These are phyloP conservation scores for Mycena galopus DNA, from an alignment of 768 basidiomycete genomes.

Conservation along the genomic window DNA sequence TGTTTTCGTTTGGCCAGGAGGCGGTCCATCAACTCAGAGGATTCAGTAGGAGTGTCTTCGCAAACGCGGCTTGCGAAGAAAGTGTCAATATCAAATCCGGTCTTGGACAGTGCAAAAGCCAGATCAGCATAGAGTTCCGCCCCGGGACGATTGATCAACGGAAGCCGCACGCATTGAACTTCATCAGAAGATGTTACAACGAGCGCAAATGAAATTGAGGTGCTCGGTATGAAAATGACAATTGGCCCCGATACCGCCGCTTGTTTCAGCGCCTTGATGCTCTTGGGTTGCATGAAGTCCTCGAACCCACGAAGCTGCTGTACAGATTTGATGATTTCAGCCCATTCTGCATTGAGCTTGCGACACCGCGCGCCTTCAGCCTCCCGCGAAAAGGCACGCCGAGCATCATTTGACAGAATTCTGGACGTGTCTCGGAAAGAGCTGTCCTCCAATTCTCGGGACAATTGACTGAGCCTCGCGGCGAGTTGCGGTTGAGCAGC, in stretches of 20 bases:
- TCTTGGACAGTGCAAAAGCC: not conserved
- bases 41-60: too few species aligned
- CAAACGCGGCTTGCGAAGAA: not conserved
- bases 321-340: not conserved
- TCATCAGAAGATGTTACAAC: not conserved
- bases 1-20: too few species aligned
- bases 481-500: not conserved
- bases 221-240: not conserved
- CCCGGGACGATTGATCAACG: not conserved
- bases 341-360: not conserved
- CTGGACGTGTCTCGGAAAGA: not conserved
- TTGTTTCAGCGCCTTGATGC: not conserved
- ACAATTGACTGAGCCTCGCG: not conserved
- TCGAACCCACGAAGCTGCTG: not conserved
- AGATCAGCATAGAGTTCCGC: not conserved
- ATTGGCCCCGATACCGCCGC: not conserved
- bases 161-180: not conserved
- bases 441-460: not conserved
- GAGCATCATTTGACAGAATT: not conserved
- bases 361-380: not conserved
- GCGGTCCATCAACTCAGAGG: too few species aligned
- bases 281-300: not conserved
- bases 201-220: not conserved
- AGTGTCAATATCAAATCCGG: not conserved
- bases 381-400: not conserved